These are phyloP conservation scores for Dactylellina haptotyla DNA, from an alignment of 2,329 filamentous ascomycete genomes.

Conservation along the genomic window DNA sequence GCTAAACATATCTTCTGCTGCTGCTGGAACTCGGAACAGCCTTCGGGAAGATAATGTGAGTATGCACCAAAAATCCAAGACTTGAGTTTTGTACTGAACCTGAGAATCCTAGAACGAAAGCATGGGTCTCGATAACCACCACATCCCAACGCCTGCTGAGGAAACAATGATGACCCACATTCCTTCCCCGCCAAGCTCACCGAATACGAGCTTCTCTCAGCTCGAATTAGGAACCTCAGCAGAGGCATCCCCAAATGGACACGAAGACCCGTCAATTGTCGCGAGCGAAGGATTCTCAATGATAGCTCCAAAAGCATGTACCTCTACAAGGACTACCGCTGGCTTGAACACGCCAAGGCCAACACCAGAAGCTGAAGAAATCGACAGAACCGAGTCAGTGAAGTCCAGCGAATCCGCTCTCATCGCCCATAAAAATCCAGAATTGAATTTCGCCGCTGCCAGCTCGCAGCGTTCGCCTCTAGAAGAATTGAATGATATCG, in stretches of 20 bases:
- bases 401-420: not conserved
- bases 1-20: no score
- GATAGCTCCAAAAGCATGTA: slow-evolving; percentile 31
- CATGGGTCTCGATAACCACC: slow-evolving; percentile 3
- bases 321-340: not conserved
- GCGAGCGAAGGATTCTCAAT: slow-evolving; percentile 51
- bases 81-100: no score
- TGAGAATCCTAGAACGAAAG: slow-evolving; percentile 1
- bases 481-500: not conserved
- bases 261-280: slow-evolving; percentile 37
- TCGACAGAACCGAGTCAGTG: not conserved
- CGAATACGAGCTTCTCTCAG: slow-evolving; percentile 4
- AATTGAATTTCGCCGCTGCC: not conserved
- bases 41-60: not conserved
- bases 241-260: slow-evolving; percentile 1
- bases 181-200: slow-evolving; percentile 45
- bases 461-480: not conserved
- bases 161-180: slow-evolving; percentile 36
- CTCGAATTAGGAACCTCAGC: not conserved
- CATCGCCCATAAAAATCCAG: not conserved
- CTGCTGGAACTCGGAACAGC: no score
- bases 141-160: not conserved
- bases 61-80: not conserved
- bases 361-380: slow-evolving; percentile 36
- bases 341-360: slow-evolving; percentile 40